phyloP scores from a whole-genome alignment of 2,329 filamentous ascomycete species.

The Ceratocystis colombiana region DNA sequence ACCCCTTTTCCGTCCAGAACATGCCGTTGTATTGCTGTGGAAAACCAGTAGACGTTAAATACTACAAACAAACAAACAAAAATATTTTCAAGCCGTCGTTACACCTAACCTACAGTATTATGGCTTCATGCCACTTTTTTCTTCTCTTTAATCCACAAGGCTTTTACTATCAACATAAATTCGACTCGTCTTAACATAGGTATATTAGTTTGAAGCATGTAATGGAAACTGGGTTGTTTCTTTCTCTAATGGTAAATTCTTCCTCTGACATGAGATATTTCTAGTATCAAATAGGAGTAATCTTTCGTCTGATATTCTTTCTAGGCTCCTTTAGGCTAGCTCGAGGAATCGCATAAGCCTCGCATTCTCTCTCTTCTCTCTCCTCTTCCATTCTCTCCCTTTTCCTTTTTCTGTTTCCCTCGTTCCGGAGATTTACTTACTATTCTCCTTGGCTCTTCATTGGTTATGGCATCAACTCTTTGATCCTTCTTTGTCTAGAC shows the following conservation, averaged over 20 bases:
- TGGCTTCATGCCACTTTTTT: too few relatives aligned
- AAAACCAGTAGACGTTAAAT: too few relatives aligned
- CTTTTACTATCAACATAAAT: too few relatives aligned
- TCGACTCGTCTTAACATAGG: too few relatives aligned
- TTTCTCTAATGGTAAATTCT: neutral
- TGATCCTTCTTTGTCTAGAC: neutral
- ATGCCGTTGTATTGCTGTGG: too few relatives aligned
- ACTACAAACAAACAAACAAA: too few relatives aligned
- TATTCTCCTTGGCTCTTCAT: neutral
- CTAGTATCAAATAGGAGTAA: neutral
- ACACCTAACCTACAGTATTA: too few relatives aligned
- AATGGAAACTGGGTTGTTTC: neutral
- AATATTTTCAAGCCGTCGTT: too few relatives aligned
- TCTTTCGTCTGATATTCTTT: slow-evolving; percentile 3
- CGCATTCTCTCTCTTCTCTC: neutral
- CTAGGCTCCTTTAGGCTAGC: neutral
- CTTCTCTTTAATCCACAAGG: too few relatives aligned
- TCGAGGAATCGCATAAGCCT: neutral
- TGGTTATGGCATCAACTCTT: neutral
- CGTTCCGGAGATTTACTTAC: neutral
- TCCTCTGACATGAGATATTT: neutral
- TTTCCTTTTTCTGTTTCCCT: neutral
- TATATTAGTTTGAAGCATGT: neutral
- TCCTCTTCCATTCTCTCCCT: neutral
- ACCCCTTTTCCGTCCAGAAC: too few relatives aligned